Evolutionary conservation across 352 stramenopile species (phyloP), one percentile per base, ranked within the genome.

Genomic region (Phytophthora pini): DNA sequence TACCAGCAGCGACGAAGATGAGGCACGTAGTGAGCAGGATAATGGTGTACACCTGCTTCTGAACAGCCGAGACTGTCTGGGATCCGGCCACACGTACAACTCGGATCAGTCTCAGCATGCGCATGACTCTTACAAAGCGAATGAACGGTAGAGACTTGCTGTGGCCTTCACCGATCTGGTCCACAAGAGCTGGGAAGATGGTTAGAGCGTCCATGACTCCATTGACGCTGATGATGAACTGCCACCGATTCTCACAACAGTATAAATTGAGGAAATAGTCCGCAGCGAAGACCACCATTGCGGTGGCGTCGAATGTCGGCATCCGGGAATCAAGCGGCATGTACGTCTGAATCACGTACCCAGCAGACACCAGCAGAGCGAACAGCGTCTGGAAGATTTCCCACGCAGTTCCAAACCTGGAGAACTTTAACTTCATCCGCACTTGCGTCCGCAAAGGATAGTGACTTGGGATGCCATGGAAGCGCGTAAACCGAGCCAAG

Each of bases 191-290:
- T 15, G 82, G 82, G 5, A 88, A 64, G 27, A 90, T 85, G n/a
- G 77, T 88, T 12, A 90, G 56, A 6, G 75, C 59, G 49, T 90
- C 82, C 74, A 90, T 79, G 29, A 90, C 38, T 27, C 79, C 76
- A 44, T 75, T 90, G 56, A 88, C 80, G 26, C 72, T 85, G 29
- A 79, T 52, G 1, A 87, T 36, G 49, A 81, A 88, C 20, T 62
- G 36, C 46, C 56, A 84, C 29, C 82, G 75, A 27, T 82, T 84
- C 61, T 90, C 73, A 41, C 77, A 83, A 60, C 74, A 88, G 68
- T 88, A 90, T 2, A 90, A 62, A 41, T 87, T 82, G 48, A 90
- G 62, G n/a, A 79, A 41, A 55, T 87, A 88, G 69, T 90, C 81
- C 22, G 68, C 34, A 0, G 75, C 59, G 41, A 90, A 90, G 17